A percentile compares a stretch with the other conserved stretches of the same genome.
Conservation (phyloP, 2,329 filamentous ascomycete species). For the Aureobasidium namibiae region DNA sequence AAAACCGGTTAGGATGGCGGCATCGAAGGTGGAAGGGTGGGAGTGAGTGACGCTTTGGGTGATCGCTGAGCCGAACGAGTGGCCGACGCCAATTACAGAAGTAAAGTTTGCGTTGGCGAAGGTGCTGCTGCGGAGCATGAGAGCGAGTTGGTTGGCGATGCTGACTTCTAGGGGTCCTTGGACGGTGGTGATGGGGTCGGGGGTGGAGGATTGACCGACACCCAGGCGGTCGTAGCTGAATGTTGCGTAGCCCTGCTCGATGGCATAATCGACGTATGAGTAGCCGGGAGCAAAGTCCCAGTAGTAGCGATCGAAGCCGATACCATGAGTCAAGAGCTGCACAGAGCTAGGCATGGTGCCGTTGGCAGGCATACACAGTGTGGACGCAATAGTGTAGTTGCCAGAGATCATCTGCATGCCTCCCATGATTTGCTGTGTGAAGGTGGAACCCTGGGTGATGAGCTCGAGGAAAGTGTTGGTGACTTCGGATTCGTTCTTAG, state of each 20-base stretch:
- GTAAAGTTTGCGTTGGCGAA: constrained; percentile 24
- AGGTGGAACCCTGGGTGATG: constrained; percentile 15
- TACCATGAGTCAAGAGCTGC: constrained; percentile 35
- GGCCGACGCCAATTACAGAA: constrained; percentile 33
- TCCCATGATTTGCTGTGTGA: constrained; percentile 14
- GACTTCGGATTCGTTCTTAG: constrained; percentile 22
- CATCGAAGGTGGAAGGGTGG: constrained; percentile 44
- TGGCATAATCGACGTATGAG: constrained; percentile 35
- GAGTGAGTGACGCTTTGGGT: constrained; percentile 47
- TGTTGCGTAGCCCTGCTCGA: constrained; percentile 30
- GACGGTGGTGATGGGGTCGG: constrained; percentile 31
- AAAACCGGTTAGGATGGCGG: constrained; percentile 32
- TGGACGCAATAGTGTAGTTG: constrained; percentile 17
- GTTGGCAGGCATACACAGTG: constrained; percentile 21
- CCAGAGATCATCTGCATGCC: constrained; percentile 15
- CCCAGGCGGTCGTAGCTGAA: constrained; percentile 38
- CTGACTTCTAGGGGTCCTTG: constrained; percentile 31
- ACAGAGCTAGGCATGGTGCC: constrained; percentile 20
- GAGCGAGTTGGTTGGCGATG: constrained; percentile 28
- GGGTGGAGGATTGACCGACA: constrained; percentile 29
- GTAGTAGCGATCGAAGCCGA: constrained; percentile 30
- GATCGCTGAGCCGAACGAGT: constrained; percentile 24
- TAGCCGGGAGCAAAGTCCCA: constrained; percentile 32
- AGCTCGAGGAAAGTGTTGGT: constrained; percentile 21
- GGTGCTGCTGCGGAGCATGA: constrained; percentile 23